These are phyloP conservation scores for Chalciporus sphaerocephalus DNA, from an alignment of 768 basidiomycete species.

Conservation along the genomic window DNA sequence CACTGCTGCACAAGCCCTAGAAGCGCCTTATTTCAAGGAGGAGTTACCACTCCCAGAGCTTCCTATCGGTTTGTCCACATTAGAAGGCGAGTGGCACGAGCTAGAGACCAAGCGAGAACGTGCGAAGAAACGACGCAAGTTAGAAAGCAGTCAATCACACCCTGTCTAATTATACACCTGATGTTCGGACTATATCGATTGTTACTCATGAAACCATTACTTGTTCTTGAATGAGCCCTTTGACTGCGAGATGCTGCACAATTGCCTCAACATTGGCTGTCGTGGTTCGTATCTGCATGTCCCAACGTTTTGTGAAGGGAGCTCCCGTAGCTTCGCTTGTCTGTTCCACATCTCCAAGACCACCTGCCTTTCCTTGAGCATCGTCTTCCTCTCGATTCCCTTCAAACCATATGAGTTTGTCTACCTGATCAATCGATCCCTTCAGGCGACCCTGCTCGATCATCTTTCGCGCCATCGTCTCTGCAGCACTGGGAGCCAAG, in stretches of 20 bases:
- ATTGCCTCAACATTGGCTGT: conserved; percentile 86
- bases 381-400: conserved; percentile 82
- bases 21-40: conserved; percentile 75
- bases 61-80: conserved; percentile 69
- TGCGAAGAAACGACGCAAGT: conserved; percentile 71
- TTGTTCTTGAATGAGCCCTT: conserved; percentile 50
- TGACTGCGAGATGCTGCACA: conserved; percentile 75
- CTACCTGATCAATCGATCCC: conserved; percentile 94
- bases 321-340: conserved; percentile 85
- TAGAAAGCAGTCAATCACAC: conserved; percentile 44
- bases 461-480: conserved; percentile 98
- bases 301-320: conserved; percentile 93
- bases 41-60: conserved; percentile 72
- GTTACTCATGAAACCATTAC: conserved; percentile 9
- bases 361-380: conserved; percentile 91
- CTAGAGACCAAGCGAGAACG: conserved; percentile 91
- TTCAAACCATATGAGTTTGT: conserved; percentile 92
- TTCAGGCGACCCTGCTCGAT: conserved; percentile 94
- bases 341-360: conserved; percentile 82
- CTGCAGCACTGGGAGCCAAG: conserved; percentile 87
- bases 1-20: conserved; percentile 75
- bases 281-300: conserved; percentile 84
- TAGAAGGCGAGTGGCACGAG: conserved; percentile 98
- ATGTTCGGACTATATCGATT: conserved; percentile 14
- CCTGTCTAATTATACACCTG: conserved; percentile 28